Base-by-base conservation (phyloP, 2,329 filamentous ascomycete species). In the Venturia aucupariae region DNA sequence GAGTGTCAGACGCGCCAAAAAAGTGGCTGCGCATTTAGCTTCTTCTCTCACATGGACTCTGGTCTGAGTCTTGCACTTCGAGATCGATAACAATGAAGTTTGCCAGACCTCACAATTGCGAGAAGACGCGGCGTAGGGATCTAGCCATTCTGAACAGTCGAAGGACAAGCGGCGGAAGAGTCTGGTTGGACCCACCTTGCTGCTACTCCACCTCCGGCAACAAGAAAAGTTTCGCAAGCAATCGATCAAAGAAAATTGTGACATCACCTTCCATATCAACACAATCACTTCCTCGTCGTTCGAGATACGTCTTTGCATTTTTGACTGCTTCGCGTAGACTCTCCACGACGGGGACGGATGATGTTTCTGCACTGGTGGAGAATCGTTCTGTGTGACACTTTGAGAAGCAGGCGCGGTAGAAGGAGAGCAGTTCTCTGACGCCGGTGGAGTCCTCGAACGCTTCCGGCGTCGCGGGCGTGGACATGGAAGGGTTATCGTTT, bases 171-270 rank as follows among this genome's bases (percentile, higher is more conserved):
- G 1, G 11, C 1, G 35, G 35, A 38, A 38, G 35, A 38, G 35
- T 38, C 5, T 3, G 5, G 35, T 8, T 8, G 35, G 7, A 38
- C 35, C 35, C 1, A 38, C 35, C 2, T 8, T 38, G 35, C 44
- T 48, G 35, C 44, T 48, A 55, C 48, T 17, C n/a, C 13, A n/a
- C 2, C 24, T 57, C 62, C 39, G 55, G 35, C 54, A 63, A 42
- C 13, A 74, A 54, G 39, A 76, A 66, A 60, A 77, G 64, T 44
- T 70, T 68, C 15, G 73, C 75, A 3, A 74, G 71, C 42, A 76
- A 62, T 32, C 75, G 67, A 64, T 77, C 75, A 61, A 77, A 77
- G 64, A 74, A 76, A 38, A 69, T 72, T 1, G 68, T 70, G 72
- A 76, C 73, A 11, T 70, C 70, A 7, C 67, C 69, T 42, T 70